These are phyloP conservation scores for Coemansia sp. DNA, from an alignment of 192 early-diverging fungal species.

Conservation along the genomic window DNA sequence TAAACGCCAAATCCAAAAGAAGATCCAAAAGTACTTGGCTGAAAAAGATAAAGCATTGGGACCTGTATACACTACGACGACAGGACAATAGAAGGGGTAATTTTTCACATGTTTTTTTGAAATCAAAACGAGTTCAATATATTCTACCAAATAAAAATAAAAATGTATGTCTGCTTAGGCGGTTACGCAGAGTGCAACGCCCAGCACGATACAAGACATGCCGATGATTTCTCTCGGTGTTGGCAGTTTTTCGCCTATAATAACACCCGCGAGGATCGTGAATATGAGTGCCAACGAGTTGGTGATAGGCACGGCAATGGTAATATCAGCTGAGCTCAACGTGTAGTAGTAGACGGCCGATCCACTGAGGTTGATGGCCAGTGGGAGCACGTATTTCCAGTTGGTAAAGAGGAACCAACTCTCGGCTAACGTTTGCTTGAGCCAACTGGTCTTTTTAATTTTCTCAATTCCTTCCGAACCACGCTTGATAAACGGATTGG, in stretches of 20 bases:
- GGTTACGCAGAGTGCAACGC: constrained; percentile 71
- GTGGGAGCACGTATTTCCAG: constrained; percentile 90
- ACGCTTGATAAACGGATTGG: constrained; percentile 94
- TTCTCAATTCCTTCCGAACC: constrained; percentile 82
- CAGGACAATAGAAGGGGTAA: not conserved
- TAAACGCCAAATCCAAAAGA: constrained; percentile 65
- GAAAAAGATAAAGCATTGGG: constrained; percentile 45
- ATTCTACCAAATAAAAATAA: not conserved
- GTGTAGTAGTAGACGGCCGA: constrained; percentile 94
- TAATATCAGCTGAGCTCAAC: constrained; percentile 79
- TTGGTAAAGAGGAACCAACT: constrained; percentile 77
- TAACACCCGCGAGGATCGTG: constrained; percentile 76
- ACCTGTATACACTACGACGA: not conserved
- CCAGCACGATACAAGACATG: constrained; percentile 69
- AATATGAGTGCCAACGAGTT: constrained; percentile 91
- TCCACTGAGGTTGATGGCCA: constrained; percentile 89
- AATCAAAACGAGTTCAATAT: constrained; percentile 4
- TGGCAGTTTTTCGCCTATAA: constrained; percentile 80
- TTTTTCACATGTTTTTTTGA: not conserved
- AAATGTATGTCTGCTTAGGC: constrained; percentile 13
- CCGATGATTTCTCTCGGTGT: constrained; percentile 65
- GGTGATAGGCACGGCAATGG: constrained; percentile 89
- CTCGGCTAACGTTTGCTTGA: constrained; percentile 65
- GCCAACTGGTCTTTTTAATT: constrained; percentile 66
- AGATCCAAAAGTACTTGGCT: constrained; percentile 53